Conservation (phyloP, 2,329 filamentous ascomycete genomes). For the Colletotrichum liriopes region DNA sequence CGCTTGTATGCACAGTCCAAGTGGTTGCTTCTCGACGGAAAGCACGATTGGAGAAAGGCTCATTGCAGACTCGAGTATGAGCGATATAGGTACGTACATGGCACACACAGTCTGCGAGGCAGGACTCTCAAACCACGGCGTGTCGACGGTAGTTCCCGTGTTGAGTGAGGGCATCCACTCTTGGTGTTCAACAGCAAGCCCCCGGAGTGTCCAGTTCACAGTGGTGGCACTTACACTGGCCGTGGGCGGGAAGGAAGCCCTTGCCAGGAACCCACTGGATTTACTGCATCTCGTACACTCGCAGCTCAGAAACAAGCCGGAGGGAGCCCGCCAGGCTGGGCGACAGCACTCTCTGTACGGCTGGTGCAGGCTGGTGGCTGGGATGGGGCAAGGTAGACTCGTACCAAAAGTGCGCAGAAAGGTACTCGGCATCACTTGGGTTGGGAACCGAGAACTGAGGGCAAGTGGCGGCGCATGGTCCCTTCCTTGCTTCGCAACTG, state of each 20-base stretch:
- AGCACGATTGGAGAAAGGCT: not conserved
- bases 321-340: conserved; percentile 31
- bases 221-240: not conserved
- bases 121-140: too few relatives aligned
- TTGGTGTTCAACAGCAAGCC: not conserved
- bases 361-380: too few relatives aligned
- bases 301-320: conserved; percentile 18
- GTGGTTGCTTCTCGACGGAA: not conserved
- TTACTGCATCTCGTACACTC: conserved; percentile 18
- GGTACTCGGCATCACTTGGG: not conserved
- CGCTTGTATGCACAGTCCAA: not conserved
- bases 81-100: not conserved
- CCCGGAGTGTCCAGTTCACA: not conserved
- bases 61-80: not conserved
- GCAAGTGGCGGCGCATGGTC: conserved; percentile 12
- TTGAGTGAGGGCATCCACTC: not conserved
- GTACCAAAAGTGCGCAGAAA: not conserved
- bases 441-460: not conserved
- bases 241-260: not conserved
- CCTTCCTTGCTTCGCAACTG: conserved; percentile 22
- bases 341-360: too few relatives aligned
- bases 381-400: not conserved
- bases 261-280: not conserved
- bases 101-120: too few relatives aligned
- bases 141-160: too few relatives aligned